Conservation (phyloP, 768 basidiomycete genomes). For the Dacryopinax primogenitus region DNA sequence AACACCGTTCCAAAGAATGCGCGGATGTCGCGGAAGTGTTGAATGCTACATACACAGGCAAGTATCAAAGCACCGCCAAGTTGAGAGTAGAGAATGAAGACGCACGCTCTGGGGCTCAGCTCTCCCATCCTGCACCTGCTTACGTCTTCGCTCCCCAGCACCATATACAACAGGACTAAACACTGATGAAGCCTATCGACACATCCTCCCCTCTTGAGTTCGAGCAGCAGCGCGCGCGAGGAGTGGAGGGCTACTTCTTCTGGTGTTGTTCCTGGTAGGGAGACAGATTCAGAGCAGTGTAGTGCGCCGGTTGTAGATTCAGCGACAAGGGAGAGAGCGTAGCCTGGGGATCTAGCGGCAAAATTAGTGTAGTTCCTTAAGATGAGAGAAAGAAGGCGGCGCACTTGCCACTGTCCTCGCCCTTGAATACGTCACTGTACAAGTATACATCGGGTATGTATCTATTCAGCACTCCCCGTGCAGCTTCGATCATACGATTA, state of each 20-base stretch:
- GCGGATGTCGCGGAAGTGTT: constrained; percentile 74
- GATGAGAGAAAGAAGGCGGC: constrained; percentile 24
- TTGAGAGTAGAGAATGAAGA: constrained; percentile 18
- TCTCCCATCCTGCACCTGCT: constrained; percentile 78
- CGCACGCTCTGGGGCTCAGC: constrained; percentile 69
- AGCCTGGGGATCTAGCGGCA: constrained; percentile 73
- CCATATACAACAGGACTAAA: constrained; percentile 79
- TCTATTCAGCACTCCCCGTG: constrained; percentile 83
- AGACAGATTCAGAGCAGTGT: constrained; percentile 76
- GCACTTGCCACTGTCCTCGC: constrained; percentile 92
- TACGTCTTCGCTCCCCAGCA: constrained; percentile 94
- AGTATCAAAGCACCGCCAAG: not conserved
- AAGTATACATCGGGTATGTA: constrained; percentile 98
- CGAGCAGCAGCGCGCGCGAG: constrained; percentile 60
- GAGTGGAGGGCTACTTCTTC: constrained; percentile 85
- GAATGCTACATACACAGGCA: constrained; percentile 37
- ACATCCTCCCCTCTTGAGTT: constrained; percentile 75
- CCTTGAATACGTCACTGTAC: constrained; percentile 96
- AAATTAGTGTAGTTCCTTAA: not conserved
- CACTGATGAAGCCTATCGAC: constrained; percentile 82
- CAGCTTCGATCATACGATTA: constrained; percentile 91
- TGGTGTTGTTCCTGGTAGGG: constrained; percentile 69
- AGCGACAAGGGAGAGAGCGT: constrained; percentile 77
- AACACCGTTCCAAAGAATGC: constrained; percentile 83
- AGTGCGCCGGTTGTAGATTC: constrained; percentile 85